A percentile compares a stretch with the other conserved stretches of the same genome.
Conservation (phyloP, 2,329 filamentous ascomycete species). For the Trichocomaceae sp. region DNA sequence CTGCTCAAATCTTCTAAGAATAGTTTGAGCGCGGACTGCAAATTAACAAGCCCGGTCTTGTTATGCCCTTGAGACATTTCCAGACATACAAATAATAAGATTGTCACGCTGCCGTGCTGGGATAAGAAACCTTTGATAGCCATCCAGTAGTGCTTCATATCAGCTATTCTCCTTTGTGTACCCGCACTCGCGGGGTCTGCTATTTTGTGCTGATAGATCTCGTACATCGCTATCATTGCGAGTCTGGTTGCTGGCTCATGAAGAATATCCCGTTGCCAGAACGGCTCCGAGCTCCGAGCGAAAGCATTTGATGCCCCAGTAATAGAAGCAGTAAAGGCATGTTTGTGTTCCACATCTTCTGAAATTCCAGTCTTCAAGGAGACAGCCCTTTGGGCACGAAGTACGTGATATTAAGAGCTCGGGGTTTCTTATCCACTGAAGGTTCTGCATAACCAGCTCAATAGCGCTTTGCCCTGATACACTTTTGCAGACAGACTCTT, state of each 20-base stretch:
- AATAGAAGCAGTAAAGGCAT: constrained; percentile 10
- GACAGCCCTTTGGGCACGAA: constrained; percentile 1
- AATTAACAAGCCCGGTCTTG: constrained; percentile 4
- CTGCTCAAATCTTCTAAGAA: not conserved
- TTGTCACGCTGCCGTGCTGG: not conserved
- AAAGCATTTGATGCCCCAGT: constrained; percentile 6
- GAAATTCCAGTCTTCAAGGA: not conserved
- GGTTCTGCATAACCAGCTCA: constrained; percentile 5
- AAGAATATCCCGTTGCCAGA: constrained; percentile 1
- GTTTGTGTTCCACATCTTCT: constrained; percentile 1
- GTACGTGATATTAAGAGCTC: constrained; percentile 8
- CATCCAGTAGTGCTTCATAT: constrained; percentile 7
- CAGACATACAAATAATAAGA: constrained; percentile 7
- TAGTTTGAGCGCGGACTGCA: constrained; percentile 7
- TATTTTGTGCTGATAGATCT: constrained; percentile 8
- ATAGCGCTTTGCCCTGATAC: constrained; percentile 1
- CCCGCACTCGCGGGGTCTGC: not conserved
- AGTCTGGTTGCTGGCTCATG: constrained; percentile 10
- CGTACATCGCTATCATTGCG: constrained; percentile 8
- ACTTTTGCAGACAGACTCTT: constrained; percentile 8
- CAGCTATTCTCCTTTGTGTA: constrained; percentile 1
- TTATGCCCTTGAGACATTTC: constrained; percentile 8
- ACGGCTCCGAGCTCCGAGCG: constrained; percentile 4
- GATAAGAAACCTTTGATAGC: constrained; percentile 2
- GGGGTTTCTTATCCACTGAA: not conserved